Conservation (phyloP, 371 early-diverging fungal genomes). For the Batkoa obscura region DNA sequence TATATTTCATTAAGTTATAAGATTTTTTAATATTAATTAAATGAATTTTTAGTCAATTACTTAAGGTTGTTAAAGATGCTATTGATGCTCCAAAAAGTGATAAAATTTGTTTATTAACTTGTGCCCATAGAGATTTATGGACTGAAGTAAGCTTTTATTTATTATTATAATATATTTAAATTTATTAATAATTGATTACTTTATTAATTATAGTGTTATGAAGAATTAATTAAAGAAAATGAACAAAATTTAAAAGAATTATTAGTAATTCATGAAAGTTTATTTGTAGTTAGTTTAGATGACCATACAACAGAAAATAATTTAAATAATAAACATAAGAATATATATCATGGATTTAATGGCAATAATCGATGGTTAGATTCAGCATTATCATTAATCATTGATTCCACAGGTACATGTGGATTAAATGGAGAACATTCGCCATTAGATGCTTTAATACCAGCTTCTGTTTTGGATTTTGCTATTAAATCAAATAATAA, state of each 20-base stretch:
- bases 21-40: neutral
- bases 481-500: slow-evolving; percentile 15
- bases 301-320: slow-evolving; percentile 6
- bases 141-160: slow-evolving; percentile 14
- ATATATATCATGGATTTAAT: slow-evolving; percentile 30
- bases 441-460: slow-evolving; percentile 58
- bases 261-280: neutral
- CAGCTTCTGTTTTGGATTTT: slow-evolving; percentile 36
- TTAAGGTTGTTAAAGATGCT: slow-evolving; percentile 21
- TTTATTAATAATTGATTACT: too few species aligned
- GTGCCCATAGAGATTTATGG: slow-evolving; percentile 76
- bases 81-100: slow-evolving; percentile 28
- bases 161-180: too few species aligned
- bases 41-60: slow-evolving; percentile 12
- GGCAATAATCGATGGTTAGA: slow-evolving; percentile 87
- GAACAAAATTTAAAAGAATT: neutral
- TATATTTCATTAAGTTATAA: neutral
- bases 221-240: neutral
- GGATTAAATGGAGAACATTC: slow-evolving; percentile 70
- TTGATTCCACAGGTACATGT: slow-evolving; percentile 47
- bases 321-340: slow-evolving; percentile 14
- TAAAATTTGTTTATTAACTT: slow-evolving; percentile 40
- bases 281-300: neutral
- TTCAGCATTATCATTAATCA: slow-evolving; percentile 41
- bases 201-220: neutral